phyloP scores from a whole-genome alignment of 306 rosid species.

The Rosa persica region DNA sequence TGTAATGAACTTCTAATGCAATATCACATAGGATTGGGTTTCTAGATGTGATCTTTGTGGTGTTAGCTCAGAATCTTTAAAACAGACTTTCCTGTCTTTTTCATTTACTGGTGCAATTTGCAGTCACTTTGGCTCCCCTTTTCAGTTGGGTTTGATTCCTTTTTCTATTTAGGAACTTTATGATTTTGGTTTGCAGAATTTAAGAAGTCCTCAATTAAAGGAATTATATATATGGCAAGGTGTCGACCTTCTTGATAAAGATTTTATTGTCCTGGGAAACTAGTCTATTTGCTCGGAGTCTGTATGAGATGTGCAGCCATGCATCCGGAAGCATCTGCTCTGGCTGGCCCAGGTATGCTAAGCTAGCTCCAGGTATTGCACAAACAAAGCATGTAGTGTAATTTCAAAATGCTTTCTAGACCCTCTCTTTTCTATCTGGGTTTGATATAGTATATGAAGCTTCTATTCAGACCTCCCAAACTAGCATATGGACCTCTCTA shows the following conservation, averaged over 20 bases:
- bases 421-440: too few species aligned
- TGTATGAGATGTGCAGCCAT: constrained; percentile 91
- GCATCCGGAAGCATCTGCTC: constrained; percentile 89
- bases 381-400: neutral
- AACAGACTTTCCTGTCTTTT: too few species aligned
- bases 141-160: too few species aligned
- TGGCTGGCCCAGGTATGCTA: constrained; percentile 80
- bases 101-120: too few species aligned
- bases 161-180: too few species aligned
- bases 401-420: neutral
- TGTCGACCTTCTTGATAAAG: constrained; percentile 87
- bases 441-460: too few species aligned
- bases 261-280: constrained; percentile 84
- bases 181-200: neutral
- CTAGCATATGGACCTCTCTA: too few species aligned
- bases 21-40: neutral
- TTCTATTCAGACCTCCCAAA: too few species aligned
- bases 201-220: too few species aligned
- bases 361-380: constrained; percentile 59
- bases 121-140: too few species aligned
- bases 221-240: too few species aligned
- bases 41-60: neutral
- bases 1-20: too few species aligned
- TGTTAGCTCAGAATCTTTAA: neutral
- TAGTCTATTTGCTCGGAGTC: constrained; percentile 83